A percentile compares a stretch with the other conserved stretches of the same genome.
These are phyloP conservation scores for Atkinsonella hypoxylon DNA, from an alignment of 2,329 filamentous ascomycete species.

Conservation along the genomic window DNA sequence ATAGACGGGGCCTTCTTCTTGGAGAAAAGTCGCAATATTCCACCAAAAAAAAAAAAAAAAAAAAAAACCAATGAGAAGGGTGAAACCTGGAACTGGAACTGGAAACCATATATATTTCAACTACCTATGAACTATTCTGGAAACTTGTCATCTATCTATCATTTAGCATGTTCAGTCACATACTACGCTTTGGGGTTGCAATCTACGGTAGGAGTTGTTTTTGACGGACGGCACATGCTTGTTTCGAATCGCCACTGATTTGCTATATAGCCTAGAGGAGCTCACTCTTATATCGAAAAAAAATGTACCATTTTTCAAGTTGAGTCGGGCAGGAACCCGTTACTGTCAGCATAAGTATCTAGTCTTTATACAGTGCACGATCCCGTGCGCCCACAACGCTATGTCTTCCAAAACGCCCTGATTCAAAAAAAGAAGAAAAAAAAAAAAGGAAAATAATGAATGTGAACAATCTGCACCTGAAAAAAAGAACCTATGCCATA, in stretches of 20 bases:
- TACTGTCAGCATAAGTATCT: too few species aligned
- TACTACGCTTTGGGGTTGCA: not conserved
- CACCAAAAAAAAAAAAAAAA: not conserved
- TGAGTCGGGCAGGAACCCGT: too few species aligned
- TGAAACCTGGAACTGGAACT: too few species aligned
- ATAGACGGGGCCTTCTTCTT: not conserved
- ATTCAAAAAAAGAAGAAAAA: not conserved
- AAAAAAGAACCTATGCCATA: slow-evolving; percentile 22
- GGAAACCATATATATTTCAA: not conserved
- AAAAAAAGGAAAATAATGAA: too few species aligned
- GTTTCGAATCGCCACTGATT: not conserved
- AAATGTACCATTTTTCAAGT: too few species aligned
- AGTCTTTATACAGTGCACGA: too few species aligned
- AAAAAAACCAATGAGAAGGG: too few species aligned
- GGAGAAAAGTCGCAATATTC: not conserved
- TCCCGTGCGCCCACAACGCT: too few species aligned
- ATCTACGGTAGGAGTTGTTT: not conserved
- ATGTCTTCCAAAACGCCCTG: too few species aligned
- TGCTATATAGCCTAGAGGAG: not conserved
- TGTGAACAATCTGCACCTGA: too few species aligned
- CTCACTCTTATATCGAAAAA: too few species aligned
- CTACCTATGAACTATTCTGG: not conserved
- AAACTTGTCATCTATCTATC: not conserved
- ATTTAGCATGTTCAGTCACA: not conserved
- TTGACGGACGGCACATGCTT: not conserved